phyloP scores from a whole-genome alignment of 345 rosid species.

The Tarenaya hassleriana region DNA sequence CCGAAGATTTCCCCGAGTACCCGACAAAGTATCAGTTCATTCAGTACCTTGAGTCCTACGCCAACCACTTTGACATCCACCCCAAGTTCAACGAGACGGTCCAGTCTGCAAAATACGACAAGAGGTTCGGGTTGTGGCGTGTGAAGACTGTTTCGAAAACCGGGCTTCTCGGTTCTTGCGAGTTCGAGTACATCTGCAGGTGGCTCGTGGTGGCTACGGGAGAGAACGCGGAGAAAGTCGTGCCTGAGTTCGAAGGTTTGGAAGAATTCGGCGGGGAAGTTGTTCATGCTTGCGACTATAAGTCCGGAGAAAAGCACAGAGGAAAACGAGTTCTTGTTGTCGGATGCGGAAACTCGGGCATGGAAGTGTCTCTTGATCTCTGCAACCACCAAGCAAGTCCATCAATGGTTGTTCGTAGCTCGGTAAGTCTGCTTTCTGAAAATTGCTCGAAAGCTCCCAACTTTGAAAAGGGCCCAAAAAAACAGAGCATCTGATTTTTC shows the following conservation, averaged over 20 bases:
- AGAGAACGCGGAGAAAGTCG: constrained; percentile 77
- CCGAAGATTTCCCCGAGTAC: constrained; percentile 64
- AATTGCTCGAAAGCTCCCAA: background rate
- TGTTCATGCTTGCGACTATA: constrained; percentile 67
- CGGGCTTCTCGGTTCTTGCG: constrained; percentile 30
- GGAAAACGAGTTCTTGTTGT: constrained; percentile 69
- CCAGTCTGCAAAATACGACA: constrained; percentile 62
- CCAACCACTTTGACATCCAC: constrained; percentile 46
- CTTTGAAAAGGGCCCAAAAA: background rate
- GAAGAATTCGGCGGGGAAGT: constrained; percentile 52
- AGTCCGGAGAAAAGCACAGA: constrained; percentile 51
- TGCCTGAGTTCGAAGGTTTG: constrained; percentile 69
- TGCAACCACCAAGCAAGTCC: constrained; percentile 63
- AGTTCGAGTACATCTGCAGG: constrained; percentile 66
- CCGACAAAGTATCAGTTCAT: constrained; percentile 74
- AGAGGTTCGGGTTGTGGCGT: constrained; percentile 61
- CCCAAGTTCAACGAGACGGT: constrained; percentile 69
- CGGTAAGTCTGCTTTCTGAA: constrained; percentile 41
- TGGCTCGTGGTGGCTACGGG: constrained; percentile 91
- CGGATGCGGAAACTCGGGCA: constrained; percentile 91
- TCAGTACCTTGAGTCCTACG: constrained; percentile 59
- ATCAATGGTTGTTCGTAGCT: constrained; percentile 76
- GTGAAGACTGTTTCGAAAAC: constrained; percentile 45
- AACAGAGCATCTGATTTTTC: background rate
- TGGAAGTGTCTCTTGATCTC: constrained; percentile 86